Evolutionary conservation across 371 early-diverging fungal genomes (phyloP), one percentile per base, ranked within the genome.

Genomic region (Entomophthora muscae): DNA sequence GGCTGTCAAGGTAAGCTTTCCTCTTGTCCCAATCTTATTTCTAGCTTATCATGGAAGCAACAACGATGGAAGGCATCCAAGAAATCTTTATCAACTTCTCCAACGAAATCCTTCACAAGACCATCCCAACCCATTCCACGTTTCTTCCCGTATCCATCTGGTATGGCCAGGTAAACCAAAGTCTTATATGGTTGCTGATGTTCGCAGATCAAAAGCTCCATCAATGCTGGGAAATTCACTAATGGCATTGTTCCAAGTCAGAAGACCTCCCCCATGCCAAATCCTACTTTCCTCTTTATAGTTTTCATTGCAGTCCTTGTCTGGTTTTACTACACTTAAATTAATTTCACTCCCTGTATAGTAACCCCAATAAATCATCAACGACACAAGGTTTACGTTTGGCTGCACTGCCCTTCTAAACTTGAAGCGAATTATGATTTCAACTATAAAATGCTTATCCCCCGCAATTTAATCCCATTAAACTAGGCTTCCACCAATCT

Each of bases 1-100:
- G 67, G 87, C 96, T 28, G 84, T 93, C 27, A 80, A 85, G 70
- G 74, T 93, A 58, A 90, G 89, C 2, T 27, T 22, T 27, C 0
- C 7, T n/a, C 26, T 13, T 32, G 1, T 23, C 23, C 10, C 1
- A 1, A 2, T 32, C 1, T 26, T 28, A 7, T 28, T 23, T 62
- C 26, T 63, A 66, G 66, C 57, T 66, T 13, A 33, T 63, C 13
- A 32, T 66, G 54, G 55, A 66, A 32, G 24, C 56, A n/a, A 66
- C 55, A 22, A 30, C 32, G 32, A 62, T 66, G 33, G 28, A 62
- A 21, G 53, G 53, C 55, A 52, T 66, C 54, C 55, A 30, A 23
- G 23, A 28, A 3, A 61, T 54, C 42, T 62, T 62, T 32, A 17
- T 23, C 1, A 27, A 61, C 7, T 54, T 32, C 30, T 62, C 60